Conservation (phyloP, 78 protist species). For the Emiliania huxleyi region DNA sequence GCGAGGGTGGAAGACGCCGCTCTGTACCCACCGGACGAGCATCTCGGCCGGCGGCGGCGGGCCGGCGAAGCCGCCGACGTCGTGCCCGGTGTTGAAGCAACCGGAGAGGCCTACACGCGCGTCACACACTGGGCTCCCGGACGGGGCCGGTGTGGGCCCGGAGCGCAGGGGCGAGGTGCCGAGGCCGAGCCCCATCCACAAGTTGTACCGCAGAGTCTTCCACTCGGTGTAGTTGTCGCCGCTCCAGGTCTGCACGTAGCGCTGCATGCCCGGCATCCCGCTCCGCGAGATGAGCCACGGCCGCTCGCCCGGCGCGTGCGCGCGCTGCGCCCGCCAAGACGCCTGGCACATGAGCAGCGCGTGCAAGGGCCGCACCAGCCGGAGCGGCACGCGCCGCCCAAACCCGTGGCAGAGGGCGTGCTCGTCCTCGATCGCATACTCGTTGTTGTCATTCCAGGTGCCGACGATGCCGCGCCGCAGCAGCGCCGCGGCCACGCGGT, state of each 20-base stretch:
- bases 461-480: neutral
- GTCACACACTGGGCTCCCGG: too few species aligned
- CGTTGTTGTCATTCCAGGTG: conserved; percentile 1
- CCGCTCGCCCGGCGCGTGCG: neutral
- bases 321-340: neutral
- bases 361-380: neutral
- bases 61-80: neutral
- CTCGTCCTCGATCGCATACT: neutral
- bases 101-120: too few species aligned
- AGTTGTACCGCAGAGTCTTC: neutral
- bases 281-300: neutral
- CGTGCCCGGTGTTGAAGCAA: neutral
- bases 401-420: neutral
- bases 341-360: neutral
- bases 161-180: too few species aligned
- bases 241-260: neutral
- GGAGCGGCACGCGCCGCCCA: neutral
- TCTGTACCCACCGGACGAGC: neutral
- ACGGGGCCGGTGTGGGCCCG: too few species aligned
- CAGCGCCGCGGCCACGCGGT: neutral
- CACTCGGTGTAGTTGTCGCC: neutral
- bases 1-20: neutral
- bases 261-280: neutral
- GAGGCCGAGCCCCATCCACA: neutral
- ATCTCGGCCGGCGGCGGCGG: neutral